Evolutionary conservation across 2,329 filamentous ascomycete species (phyloP), one percentile per base, ranked within the genome.

Genomic region (Trichoderma harzianum): DNA sequence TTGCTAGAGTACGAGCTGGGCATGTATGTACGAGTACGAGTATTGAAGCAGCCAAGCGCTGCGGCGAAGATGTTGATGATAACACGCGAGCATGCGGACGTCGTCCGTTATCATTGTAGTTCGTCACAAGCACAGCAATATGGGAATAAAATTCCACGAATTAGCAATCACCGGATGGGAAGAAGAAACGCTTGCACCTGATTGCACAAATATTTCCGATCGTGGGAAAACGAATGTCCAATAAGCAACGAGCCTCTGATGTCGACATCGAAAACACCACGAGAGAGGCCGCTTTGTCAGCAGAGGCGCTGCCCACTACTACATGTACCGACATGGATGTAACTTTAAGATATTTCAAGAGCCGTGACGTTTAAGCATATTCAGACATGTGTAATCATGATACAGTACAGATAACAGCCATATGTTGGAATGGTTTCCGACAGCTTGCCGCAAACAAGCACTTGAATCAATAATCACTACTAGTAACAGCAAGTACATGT

Each of bases 71-170:
- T 26, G 43, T 53, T 51, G 67, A 18, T 18, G 21, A 53, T 47
- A 65, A 36, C 28, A 30, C 21, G 18, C 47, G 47, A 43, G 18
- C 32, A 51, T 6, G 21, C 26, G 28, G 12, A 14, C 26, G 28
- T 26, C 26, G 32, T 30, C 51, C 16, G 39, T 32, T 53, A 61
- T 68, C 32, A 8, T 26, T 62, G 34, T 26, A 28, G 53, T 43
- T 11, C n/a, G n/a, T 61, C n/a, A 28, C 36, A 53, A 53, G 21
- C 28, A 39, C 21, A 8, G 8, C 30, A 21, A 68, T 24, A 51
- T 24, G 43, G 26, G 30, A 26, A 62, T 53, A 36, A 62, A 62
- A 69, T 69, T 69, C 67, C 67, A 69, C 67, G 67, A 69, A 69
- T 69, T 24, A 28, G 57, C 67, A 62, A 24, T 21, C 57, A 16